A percentile compares a stretch with the other conserved stretches of the same genome.
These are phyloP conservation scores for Termitomyces sp. DNA, from an alignment of 768 basidiomycete genomes.

Conservation along the genomic window DNA sequence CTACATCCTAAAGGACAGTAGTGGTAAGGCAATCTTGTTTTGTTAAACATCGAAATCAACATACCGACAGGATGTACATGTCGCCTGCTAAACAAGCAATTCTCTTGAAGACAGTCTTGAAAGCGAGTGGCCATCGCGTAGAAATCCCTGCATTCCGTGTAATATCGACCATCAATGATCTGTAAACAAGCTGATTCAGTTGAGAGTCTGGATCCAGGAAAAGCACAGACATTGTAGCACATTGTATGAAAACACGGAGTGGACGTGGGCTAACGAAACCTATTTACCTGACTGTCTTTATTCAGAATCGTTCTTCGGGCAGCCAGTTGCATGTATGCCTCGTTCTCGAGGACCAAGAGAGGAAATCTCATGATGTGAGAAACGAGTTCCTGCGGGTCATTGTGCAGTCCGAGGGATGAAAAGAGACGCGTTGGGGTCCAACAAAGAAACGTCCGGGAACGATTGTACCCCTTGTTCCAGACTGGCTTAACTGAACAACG, in stretches of 20 bases:
- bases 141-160: conserved; percentile 71
- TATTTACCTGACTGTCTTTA: conserved; percentile 16
- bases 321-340: conserved; percentile 39
- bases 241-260: conserved; percentile 32
- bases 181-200: conserved; percentile 23
- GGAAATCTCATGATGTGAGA: conserved; percentile 34
- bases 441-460: not conserved
- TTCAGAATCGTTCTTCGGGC: conserved; percentile 15
- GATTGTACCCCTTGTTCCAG: not conserved
- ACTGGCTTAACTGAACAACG: not conserved
- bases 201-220: not conserved
- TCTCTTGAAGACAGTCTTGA: conserved; percentile 61
- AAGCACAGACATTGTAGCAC: conserved; percentile 69
- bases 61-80: conserved; percentile 58
- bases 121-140: conserved; percentile 65
- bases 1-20: conserved; percentile 44
- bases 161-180: conserved; percentile 77
- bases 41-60: conserved; percentile 13
- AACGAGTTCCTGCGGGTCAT: not conserved
- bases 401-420: not conserved
- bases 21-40: not conserved
- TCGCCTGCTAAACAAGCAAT: conserved; percentile 71
- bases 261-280: not conserved
- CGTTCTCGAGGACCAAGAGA: conserved; percentile 34
- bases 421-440: not conserved